These are phyloP conservation scores for Metarhizium guizhouense DNA, from an alignment of 2,329 filamentous ascomycete species.

Conservation along the genomic window DNA sequence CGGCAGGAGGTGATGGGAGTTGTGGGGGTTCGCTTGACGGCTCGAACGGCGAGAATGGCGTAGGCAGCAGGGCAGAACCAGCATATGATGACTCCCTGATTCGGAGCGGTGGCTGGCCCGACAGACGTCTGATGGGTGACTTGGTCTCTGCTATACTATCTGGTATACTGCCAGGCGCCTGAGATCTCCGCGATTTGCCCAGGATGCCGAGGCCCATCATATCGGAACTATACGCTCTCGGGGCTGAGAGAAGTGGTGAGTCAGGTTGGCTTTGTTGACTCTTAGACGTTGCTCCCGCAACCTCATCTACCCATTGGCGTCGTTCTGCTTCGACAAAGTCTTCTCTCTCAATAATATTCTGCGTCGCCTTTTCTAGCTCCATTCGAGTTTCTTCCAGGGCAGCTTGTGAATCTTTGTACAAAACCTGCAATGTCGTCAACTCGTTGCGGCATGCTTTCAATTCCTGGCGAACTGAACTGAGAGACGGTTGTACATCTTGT, in stretches of 20 bases:
- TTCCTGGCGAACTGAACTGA: slow-evolving; percentile 58
- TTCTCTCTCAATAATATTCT: slow-evolving; percentile 19
- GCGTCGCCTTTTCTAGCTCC: slow-evolving; percentile 40
- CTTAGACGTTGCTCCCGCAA: slow-evolving; percentile 31
- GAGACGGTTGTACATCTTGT: slow-evolving; percentile 56
- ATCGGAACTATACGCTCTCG: slow-evolving; percentile 47
- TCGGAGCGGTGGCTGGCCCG: slow-evolving; percentile 35
- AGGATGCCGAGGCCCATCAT: slow-evolving; percentile 36
- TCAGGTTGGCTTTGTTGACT: slow-evolving; percentile 40
- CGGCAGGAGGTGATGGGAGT: slow-evolving; percentile 28
- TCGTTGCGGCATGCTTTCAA: slow-evolving; percentile 50
- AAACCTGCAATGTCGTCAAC: slow-evolving; percentile 52
- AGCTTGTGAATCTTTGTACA: slow-evolving; percentile 57
- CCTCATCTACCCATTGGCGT: slow-evolving; percentile 44
- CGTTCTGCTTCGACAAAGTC: slow-evolving; percentile 31
- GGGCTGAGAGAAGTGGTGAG: slow-evolving; percentile 42
- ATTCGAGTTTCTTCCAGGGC: slow-evolving; percentile 47
- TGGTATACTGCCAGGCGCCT: slow-evolving; percentile 41
- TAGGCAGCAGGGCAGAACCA: slow-evolving; percentile 24
- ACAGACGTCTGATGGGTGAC: slow-evolving; percentile 37
- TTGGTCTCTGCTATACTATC: slow-evolving; percentile 29
- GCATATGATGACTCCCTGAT: slow-evolving; percentile 29
- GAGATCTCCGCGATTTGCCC: slow-evolving; percentile 22
- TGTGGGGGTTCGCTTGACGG: slow-evolving; percentile 23
- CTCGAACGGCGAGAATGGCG: slow-evolving; percentile 42